Conservation (phyloP, 768 basidiomycete genomes). For the Kwoniella shandongensis region DNA sequence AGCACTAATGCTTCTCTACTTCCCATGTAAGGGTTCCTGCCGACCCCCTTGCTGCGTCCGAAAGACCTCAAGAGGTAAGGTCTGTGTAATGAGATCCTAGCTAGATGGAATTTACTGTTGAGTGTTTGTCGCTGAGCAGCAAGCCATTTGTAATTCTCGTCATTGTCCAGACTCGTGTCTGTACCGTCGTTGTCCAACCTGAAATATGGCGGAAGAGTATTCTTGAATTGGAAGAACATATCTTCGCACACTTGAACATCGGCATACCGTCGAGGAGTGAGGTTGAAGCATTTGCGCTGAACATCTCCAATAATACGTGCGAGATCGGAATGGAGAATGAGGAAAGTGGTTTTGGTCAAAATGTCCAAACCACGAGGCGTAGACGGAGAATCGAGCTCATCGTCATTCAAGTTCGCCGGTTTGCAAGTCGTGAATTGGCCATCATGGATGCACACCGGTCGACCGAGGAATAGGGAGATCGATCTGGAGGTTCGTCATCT, state of each 20-base stretch:
- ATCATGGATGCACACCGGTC: conserved; percentile 34
- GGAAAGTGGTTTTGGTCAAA: conserved; percentile 28
- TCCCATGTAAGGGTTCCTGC: conserved; percentile 4
- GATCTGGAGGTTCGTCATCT: conserved; percentile 11
- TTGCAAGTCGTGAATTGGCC: conserved; percentile 18
- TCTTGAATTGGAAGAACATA: conserved; percentile 18
- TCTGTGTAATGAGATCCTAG: conserved; percentile 33
- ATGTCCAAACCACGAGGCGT: conserved; percentile 12
- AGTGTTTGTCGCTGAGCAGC: conserved; percentile 28
- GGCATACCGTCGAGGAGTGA: conserved; percentile 17
- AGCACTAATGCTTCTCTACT: conserved; percentile 26
- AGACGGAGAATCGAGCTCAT: conserved; percentile 14
- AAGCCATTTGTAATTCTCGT: conserved; percentile 16
- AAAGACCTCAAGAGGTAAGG: conserved; percentile 32
- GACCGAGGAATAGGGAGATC: conserved; percentile 32
- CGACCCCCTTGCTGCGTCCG: not conserved
- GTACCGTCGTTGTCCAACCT: conserved; percentile 19
- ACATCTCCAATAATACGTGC: conserved; percentile 29
- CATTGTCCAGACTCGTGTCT: conserved; percentile 19
- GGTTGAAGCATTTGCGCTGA: conserved; percentile 26
- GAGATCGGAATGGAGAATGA: conserved; percentile 30
- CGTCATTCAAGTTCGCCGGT: conserved; percentile 32
- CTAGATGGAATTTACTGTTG: conserved; percentile 33
- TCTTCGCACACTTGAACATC: conserved; percentile 29
- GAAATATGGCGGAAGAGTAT: conserved; percentile 34